These are phyloP conservation scores for Barnettozyma botsteinii DNA, from an alignment of 805 yeast species.

Conservation along the genomic window DNA sequence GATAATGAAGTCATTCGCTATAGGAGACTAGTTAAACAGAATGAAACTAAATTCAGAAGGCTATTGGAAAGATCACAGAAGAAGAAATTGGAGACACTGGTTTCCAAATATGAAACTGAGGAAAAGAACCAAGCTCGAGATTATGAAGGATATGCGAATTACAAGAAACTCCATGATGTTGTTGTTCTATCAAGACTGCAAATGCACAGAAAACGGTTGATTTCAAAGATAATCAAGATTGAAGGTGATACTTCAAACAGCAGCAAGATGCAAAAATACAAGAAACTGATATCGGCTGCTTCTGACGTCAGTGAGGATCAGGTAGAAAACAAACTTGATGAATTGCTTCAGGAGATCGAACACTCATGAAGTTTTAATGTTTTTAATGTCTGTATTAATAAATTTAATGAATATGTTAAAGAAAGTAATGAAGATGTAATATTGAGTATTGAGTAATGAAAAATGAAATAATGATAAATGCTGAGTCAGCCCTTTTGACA, in stretches of 20 bases:
- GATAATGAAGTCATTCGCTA: conserved; percentile 20
- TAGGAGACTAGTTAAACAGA: conserved; percentile 16
- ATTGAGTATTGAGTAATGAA: no score
- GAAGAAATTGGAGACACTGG: conserved; percentile 12
- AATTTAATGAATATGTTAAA: background rate
- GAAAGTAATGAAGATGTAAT: no score
- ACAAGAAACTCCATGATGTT: conserved; percentile 21
- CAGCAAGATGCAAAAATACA: conserved; percentile 56
- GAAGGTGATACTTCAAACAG: conserved; percentile 26
- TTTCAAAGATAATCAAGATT: conserved; percentile 30
- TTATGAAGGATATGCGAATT: conserved; percentile 2
- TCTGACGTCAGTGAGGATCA: conserved; percentile 64
- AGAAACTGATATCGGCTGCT: conserved; percentile 61
- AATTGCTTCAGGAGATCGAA: conserved; percentile 37
- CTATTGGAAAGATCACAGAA: conserved; percentile 29
- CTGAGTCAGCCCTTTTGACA: background rate
- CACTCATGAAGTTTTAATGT: background rate
- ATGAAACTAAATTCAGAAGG: conserved; percentile 22
- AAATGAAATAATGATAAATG: no score
- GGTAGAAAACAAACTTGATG: conserved; percentile 62
- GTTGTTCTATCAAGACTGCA: conserved; percentile 38
- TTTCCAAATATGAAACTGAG: background rate
- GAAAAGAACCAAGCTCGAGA: background rate
- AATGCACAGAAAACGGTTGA: conserved; percentile 31
- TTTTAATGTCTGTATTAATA: background rate